phyloP scores from a whole-genome alignment of 192 early-diverging fungal genomes.

The Neocallimastix lanati region DNA sequence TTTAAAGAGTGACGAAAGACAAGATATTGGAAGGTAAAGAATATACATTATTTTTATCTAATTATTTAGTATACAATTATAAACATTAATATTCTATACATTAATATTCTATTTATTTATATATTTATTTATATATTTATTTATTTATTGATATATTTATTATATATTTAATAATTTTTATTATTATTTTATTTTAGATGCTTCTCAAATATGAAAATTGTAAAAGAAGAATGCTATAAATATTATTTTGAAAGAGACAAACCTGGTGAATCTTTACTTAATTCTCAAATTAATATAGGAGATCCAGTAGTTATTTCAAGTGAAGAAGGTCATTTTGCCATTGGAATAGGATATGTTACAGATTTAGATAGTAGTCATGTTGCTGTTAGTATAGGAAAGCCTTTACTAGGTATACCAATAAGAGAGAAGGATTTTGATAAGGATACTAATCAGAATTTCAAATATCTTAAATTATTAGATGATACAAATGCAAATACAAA shows the following conservation, averaged over 20 bases:
- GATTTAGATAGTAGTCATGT: conserved; percentile 25
- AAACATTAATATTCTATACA: no score
- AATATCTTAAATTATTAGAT: conserved; percentile 7
- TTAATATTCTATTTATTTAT: no score
- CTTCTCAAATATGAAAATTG: conserved; percentile 8
- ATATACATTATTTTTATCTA: no score
- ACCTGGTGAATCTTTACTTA: conserved; percentile 7
- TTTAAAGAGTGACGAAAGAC: conserved; percentile 24
- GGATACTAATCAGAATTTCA: conserved; percentile 36
- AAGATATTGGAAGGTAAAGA: conserved; percentile 10
- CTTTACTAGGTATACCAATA: conserved; percentile 44
- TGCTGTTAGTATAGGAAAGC: conserved; percentile 35
- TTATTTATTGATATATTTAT: not conserved
- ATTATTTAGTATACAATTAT: no score
- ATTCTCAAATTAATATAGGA: conserved; percentile 34
- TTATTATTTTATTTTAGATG: conserved; percentile 1
- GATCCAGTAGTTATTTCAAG: conserved; percentile 72
- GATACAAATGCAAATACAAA: no score
- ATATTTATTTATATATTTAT: not conserved
- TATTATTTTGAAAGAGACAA: not conserved
- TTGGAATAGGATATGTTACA: conserved; percentile 57
- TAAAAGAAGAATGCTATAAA: not conserved
- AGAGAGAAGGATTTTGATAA: conserved; percentile 28
- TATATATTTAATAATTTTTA: no score
- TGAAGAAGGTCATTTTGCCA: conserved; percentile 45